phyloP scores from a whole-genome alignment of 2,329 filamentous ascomycete species.

The Pleomassaria siparia region DNA sequence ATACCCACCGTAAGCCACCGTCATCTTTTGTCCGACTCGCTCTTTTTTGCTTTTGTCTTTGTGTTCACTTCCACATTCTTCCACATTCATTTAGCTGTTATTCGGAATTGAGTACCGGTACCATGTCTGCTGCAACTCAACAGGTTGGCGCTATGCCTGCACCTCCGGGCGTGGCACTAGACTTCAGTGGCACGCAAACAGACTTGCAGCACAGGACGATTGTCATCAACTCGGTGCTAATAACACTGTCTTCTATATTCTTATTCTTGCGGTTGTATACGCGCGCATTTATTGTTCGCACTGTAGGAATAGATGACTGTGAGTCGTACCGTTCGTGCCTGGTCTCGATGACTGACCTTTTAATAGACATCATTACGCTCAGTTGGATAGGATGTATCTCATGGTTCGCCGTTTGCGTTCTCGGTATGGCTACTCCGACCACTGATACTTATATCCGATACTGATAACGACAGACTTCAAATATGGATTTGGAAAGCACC shows the following conservation, averaged over 20 bases:
- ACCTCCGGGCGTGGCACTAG: background rate
- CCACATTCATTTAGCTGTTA: background rate
- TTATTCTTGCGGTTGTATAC: constrained; percentile 20
- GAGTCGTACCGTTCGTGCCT: background rate
- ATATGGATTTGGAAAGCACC: constrained; percentile 21
- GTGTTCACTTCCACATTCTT: background rate
- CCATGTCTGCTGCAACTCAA: background rate
- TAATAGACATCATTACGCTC: constrained; percentile 10
- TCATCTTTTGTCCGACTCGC: no score
- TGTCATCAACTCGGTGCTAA: constrained; percentile 15
- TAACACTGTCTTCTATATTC: constrained; percentile 13
- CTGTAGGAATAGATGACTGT: constrained; percentile 17
- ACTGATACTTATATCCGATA: no score
- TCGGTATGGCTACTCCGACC: background rate
- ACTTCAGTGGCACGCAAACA: background rate
- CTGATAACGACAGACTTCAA: constrained; percentile 8
- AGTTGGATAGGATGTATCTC: constrained; percentile 20
- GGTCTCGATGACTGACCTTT: background rate
- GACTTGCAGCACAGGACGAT: constrained; percentile 14
- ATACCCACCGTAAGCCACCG: no score
- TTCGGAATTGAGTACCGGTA: no score
- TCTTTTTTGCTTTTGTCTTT: background rate
- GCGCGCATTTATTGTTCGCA: constrained; percentile 13
- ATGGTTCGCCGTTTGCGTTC: constrained; percentile 16
- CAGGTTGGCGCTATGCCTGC: background rate